Evolutionary conservation across 1,284 basidiomycete genomes (phyloP), one percentile per base, ranked within the genome.

Genomic region (Cronartium quercuum): DNA sequence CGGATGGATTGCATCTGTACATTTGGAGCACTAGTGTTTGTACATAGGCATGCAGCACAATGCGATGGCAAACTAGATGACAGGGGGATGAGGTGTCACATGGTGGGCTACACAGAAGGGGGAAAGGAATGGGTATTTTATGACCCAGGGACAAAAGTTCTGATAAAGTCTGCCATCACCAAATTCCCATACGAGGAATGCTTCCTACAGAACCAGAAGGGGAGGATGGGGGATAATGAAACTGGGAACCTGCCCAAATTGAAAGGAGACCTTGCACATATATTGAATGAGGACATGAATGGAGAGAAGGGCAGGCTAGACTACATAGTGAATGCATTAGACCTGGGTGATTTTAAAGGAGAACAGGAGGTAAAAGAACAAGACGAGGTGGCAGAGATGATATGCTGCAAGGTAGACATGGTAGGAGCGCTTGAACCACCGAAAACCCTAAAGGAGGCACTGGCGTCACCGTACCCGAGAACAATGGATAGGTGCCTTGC

Each of bases 91-190:
- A 15, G 57, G 21, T 44, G 47, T 2, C 3, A 18, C 2, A 35
- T 68, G 21, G 55, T 68, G 3, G 35, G 13, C 1, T 41, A 68
- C 18, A 18, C 58, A 1, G 2, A 5, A 2, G 35, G 55, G 2
- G 68, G 68, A 1, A 42, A 34, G 9, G 68, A 60, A 10, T 70
- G 68, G 68, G 15, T 63, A 1, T 66, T 66, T n/a, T 66, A 51
- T 21, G 44, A 44, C 34, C 66, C 51, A 44, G 61, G 15, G 12
- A 12, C 13, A 0, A 51, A 70, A 13, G 34, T 4, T 1, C 63
- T 70, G 12, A 5, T 63, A 2, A 2, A 6, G 5, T 41, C 58
- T 3, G 68, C 55, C 15, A 57, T 57, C 35, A 55, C 55, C 6
- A 6, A 21, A 3, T 68, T 68, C 41, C 29, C 29, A n/a, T 60